Evolutionary conservation across 345 rosid species (phyloP), one percentile per base, ranked within the genome.

Genomic region (Litchi chinensis): DNA sequence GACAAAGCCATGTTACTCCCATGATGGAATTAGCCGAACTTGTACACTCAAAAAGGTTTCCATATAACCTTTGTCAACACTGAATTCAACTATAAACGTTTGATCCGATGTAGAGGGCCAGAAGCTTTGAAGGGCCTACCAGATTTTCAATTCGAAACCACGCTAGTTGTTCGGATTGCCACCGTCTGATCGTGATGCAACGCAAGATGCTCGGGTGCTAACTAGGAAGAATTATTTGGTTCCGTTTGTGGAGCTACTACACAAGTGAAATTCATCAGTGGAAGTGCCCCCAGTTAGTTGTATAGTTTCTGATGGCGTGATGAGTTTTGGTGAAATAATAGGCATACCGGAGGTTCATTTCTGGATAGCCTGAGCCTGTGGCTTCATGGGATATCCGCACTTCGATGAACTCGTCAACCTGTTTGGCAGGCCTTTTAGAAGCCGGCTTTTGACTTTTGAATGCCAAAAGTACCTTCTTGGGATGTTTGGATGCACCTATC

Each of bases 111-210:
- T 28, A 50, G 21, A 11, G 87, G 82, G 2, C 68, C 43, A 0
- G 74, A 70, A 40, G 69, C 65, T 4, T 68, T 79, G 6, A 5
- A 10, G 10, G 77, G 40, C 41, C 64, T 26, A 16, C 76, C 69
- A 0, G 79, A 67, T 71, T 83, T 86, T 78, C 39, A 54, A 19
- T 83, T 86, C 12, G 79, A 74, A 68, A 68, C 87, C n/a, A 81
- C 83, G 43, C 71, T 85, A 0, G 87, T 82, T 0, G 89, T n/a
- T n/a, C n/a, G n/a, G 89, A 0, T 32, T 86, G 68, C 84, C 85
- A 6, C 81, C 64, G 0, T 79, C 83, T 1, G 83, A 79, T 18
- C 26, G 28, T 8, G 81, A 83, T 46, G 81, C 80, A 9, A 73
- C 69, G 7, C 79, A 70, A 21, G 70, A 70, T 28, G 44, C 73